Evolutionary conservation across 257 asterid species (phyloP).

Genomic region (Leptodermis oblonga): DNA sequence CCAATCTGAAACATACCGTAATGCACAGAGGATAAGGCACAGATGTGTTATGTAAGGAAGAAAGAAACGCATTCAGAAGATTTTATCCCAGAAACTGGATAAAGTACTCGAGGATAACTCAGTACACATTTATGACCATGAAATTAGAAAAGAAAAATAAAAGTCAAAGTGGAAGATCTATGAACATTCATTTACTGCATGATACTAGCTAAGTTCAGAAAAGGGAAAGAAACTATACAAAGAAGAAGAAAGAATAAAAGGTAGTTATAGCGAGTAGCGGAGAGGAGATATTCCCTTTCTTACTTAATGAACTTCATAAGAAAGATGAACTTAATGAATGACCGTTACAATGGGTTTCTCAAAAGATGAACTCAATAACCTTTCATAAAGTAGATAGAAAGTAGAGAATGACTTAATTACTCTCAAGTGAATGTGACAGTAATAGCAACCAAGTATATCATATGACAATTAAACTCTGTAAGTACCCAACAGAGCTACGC

Average conservation of each 20-base stretch:
- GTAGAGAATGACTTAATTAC: background rate
- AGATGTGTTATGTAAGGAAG: background rate
- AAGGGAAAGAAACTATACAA: background rate
- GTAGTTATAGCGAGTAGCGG: background rate
- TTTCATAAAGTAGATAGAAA: background rate
- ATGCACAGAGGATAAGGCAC: conserved; percentile 8
- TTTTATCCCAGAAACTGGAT: background rate
- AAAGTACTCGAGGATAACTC: background rate
- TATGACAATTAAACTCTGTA: background rate
- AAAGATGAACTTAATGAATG: too few relatives aligned
- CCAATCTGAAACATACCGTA: conserved; percentile 56
- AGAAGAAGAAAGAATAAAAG: background rate
- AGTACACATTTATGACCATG: background rate
- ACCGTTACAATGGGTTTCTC: too few relatives aligned
- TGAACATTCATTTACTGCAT: background rate
- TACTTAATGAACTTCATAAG: too few relatives aligned
- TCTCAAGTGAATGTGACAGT: background rate
- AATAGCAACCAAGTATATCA: background rate
- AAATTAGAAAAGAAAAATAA: background rate
- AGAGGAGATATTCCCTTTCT: background rate
- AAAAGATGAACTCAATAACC: background rate
- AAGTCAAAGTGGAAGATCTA: background rate
- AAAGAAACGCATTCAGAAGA: background rate
- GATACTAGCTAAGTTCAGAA: background rate
- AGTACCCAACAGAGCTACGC: too few relatives aligned